Evolutionary conservation across 2,329 filamentous ascomycete species (phyloP), one percentile per base, ranked within the genome.

Genomic region (Grosmannia clavigera): DNA sequence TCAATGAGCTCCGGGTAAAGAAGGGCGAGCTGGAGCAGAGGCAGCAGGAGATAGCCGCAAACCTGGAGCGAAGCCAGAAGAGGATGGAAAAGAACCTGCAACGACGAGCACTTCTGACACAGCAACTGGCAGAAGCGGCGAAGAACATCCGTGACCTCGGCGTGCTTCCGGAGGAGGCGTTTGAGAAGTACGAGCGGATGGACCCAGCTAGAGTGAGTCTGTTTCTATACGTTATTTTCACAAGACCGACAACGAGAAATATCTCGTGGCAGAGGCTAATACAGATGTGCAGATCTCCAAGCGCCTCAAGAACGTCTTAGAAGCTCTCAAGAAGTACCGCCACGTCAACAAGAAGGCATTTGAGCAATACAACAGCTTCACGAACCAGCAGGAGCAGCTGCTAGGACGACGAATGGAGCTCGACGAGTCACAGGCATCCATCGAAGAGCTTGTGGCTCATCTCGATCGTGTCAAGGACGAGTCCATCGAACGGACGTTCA

Each of bases 261-360:
- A 14, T 31, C 22, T 19, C 48, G 16, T 19, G 25, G 38, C 31
- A 16, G 19, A 35, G 6, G 38, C 63, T 64, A 58, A 62, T 54
- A 29, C 50, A 33, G 12, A 14, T 0, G 16, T 10, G 12, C 63
- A 83, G 78, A 82, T 83, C 61, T 76, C 77, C n/a, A 76, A 76
- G 50, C 85, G 86, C 60, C 82, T 97, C 29, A 91, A 94, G 74
- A 95, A 92, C 69, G 90, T 92, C 68, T 95, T 95, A 64, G 90
- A 96, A 67, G 85, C 88, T 0, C 79, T 97, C 59, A 97, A 97
- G 76, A 96, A 96, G 71, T 97, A 94, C 75, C 90, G 91, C 60
- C 90, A 96, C 68, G 92, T 99, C 75, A 99, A 99, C 81, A 99
- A 97, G 76, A 97, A 99, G 75, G 94, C 94, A 0, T 96, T 97